These are phyloP conservation scores for Priceomyces melissophilus DNA, from an alignment of 805 yeast species.

Conservation along the genomic window DNA sequence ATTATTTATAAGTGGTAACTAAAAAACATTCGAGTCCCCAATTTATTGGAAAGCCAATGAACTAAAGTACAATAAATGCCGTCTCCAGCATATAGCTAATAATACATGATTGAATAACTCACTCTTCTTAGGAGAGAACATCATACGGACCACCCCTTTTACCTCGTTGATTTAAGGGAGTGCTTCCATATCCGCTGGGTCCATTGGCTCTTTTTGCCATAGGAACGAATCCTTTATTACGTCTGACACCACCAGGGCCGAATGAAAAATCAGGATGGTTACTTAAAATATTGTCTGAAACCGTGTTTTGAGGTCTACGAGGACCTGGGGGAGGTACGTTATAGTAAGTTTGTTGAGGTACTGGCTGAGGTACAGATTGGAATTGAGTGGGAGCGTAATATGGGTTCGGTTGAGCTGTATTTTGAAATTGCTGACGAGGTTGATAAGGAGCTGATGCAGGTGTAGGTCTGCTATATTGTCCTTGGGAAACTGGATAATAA, in stretches of 20 bases:
- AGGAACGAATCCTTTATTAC: conserved; percentile 20
- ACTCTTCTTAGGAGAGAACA: background rate
- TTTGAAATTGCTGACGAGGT: no score
- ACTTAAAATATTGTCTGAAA: conserved; percentile 36
- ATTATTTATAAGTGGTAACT: no score
- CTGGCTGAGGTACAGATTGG: conserved; percentile 6
- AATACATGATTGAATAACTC: conserved; percentile 1
- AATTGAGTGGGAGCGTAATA: conserved; percentile 9
- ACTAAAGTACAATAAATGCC: background rate
- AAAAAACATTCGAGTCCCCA: background rate
- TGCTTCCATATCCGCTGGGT: background rate
- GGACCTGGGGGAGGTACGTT: conserved; percentile 3
- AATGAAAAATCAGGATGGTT: conserved; percentile 40
- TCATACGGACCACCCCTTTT: conserved; percentile 22
- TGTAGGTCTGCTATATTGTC: no score
- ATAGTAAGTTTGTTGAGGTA: conserved; percentile 6
- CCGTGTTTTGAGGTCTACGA: conserved; percentile 21
- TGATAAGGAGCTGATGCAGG: no score
- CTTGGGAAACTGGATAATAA: no score
- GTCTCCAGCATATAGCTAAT: background rate
- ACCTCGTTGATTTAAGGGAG: conserved; percentile 2
- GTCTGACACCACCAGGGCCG: conserved; percentile 18
- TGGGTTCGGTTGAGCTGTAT: background rate
- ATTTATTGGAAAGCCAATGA: background rate
- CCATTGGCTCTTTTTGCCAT: conserved; percentile 15